Evolutionary conservation across 345 rosid genomes (phyloP).

Genomic region (Linum usitatissimum): DNA sequence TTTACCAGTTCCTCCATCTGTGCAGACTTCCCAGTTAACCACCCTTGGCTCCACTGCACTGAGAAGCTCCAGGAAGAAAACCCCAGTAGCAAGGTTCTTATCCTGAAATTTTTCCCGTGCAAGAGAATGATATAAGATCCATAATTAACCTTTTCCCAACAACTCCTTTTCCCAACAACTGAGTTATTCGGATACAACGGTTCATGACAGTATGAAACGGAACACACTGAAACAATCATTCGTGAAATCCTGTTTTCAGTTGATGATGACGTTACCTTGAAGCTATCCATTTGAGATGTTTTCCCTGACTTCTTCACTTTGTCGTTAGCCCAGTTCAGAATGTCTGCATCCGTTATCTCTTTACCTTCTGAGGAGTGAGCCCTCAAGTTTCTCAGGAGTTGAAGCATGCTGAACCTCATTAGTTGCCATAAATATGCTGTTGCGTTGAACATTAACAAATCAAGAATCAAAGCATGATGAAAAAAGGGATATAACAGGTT

Average conservation of each 20-base stretch:
- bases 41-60: slow-evolving; percentile 87
- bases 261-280: slow-evolving; percentile 44
- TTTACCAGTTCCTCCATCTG: slow-evolving; percentile 71
- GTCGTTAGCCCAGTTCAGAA: slow-evolving; percentile 77
- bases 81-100: slow-evolving; percentile 62
- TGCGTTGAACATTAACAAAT: slow-evolving; percentile 23
- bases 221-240: neutral
- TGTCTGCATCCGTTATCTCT: slow-evolving; percentile 83
- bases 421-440: slow-evolving; percentile 93
- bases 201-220: slow-evolving; percentile 6
- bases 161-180: too few relatives aligned
- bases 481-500: neutral
- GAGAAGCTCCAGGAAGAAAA: slow-evolving; percentile 88
- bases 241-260: slow-evolving; percentile 1
- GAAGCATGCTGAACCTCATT: slow-evolving; percentile 94
- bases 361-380: slow-evolving; percentile 65
- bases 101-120: slow-evolving; percentile 31
- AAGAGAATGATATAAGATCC: too few relatives aligned
- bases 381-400: slow-evolving; percentile 85
- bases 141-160: too few relatives aligned
- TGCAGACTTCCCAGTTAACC: slow-evolving; percentile 82
- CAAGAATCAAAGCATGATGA: slow-evolving; percentile 2
- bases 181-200: too few relatives aligned
- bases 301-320: slow-evolving; percentile 71
- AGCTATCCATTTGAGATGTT: slow-evolving; percentile 73